Conservation (phyloP, 768 basidiomycete species). For the Lactarius vividus region DNA sequence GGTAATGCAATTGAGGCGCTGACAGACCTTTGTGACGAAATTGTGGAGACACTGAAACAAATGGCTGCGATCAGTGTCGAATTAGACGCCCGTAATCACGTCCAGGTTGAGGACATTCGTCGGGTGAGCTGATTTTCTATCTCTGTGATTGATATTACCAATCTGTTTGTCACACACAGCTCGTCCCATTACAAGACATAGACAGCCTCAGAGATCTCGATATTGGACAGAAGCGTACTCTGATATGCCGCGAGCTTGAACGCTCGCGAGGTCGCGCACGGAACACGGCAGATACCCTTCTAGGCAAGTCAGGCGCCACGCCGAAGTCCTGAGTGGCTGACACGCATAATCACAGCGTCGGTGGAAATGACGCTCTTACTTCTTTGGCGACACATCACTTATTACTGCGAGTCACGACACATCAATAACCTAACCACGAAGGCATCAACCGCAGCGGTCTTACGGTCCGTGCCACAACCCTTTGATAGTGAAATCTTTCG, state of each 20-base stretch:
- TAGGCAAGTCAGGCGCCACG: constrained; percentile 45
- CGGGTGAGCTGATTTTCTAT: constrained; percentile 46
- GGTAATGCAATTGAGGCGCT: constrained; percentile 71
- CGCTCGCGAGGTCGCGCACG: constrained; percentile 42
- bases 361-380: constrained; percentile 78
- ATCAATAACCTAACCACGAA: constrained; percentile 42
- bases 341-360: constrained; percentile 43
- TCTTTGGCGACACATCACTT: constrained; percentile 75
- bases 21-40: constrained; percentile 57
- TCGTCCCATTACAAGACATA: constrained; percentile 50
- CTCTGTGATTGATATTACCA: not conserved
- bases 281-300: constrained; percentile 49
- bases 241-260: constrained; percentile 63
- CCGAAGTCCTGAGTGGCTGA: not conserved
- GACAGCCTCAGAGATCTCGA: constrained; percentile 65
- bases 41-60: constrained; percentile 60
- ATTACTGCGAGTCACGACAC: constrained; percentile 51
- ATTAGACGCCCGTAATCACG: constrained; percentile 66
- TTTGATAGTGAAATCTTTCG: constrained; percentile 59
- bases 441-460: constrained; percentile 43
- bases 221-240: constrained; percentile 60
- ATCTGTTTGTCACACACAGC: constrained; percentile 37
- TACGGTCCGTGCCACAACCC: constrained; percentile 52
- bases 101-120: constrained; percentile 65
- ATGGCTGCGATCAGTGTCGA: constrained; percentile 68